Evolutionary conservation across 2,329 filamentous ascomycete genomes (phyloP).

Genomic region (Hypoxylon sp.): DNA sequence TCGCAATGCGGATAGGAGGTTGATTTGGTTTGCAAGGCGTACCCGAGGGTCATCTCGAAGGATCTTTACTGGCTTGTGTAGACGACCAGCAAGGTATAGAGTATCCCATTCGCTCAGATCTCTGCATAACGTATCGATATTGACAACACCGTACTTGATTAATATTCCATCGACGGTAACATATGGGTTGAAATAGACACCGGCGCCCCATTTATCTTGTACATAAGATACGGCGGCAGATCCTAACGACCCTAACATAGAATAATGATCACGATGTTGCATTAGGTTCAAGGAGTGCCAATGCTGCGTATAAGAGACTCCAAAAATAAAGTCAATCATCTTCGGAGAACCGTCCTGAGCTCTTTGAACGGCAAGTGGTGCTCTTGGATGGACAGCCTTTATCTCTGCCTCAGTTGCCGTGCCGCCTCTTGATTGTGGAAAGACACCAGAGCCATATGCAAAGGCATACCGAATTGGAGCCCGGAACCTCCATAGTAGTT

Average conservation of each 20-base stretch:
- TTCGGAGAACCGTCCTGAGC: constrained; percentile 91
- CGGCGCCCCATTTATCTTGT: constrained; percentile 90
- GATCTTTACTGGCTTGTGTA: constrained; percentile 97
- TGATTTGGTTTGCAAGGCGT: constrained; percentile 94
- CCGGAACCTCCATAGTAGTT: constrained; percentile 90
- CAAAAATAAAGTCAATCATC: constrained; percentile 99
- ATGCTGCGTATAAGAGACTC: constrained; percentile 93
- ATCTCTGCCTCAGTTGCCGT: constrained; percentile 70
- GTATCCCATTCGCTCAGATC: constrained; percentile 95
- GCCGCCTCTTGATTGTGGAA: constrained; percentile 77
- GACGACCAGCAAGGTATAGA: constrained; percentile 92
- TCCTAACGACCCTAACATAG: constrained; percentile 83
- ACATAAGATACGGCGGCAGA: constrained; percentile 88
- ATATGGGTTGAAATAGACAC: constrained; percentile 98
- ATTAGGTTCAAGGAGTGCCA: constrained; percentile 95
- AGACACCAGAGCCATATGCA: constrained; percentile 97
- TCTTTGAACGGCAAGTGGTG: constrained; percentile 83
- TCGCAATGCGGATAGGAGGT: constrained; percentile 90
- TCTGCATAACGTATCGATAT: constrained; percentile 87
- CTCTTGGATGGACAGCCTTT: constrained; percentile 81
- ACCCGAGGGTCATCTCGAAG: constrained; percentile 93
- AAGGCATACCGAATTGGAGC: constrained; percentile 97
- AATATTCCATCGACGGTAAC: constrained; percentile 94
- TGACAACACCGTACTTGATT: constrained; percentile 98
- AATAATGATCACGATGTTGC: constrained; percentile 94